These are phyloP conservation scores for Silene coronaria DNA, from an alignment of 179 eudicot genomes.

Conservation along the genomic window DNA sequence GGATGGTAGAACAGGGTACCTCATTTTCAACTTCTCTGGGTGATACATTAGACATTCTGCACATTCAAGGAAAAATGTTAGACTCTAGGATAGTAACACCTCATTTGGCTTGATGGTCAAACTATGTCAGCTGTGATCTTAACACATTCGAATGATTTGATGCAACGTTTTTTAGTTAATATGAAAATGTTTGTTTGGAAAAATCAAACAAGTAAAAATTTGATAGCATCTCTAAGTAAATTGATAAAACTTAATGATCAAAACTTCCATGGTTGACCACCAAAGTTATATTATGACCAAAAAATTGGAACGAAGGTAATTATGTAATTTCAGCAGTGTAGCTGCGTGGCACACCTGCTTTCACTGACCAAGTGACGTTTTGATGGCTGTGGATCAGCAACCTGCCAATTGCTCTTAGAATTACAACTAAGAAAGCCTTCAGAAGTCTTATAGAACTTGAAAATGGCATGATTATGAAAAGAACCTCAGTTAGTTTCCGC, in stretches of 20 bases:
- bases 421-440: constrained; percentile 13
- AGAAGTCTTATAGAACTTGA: constrained; percentile 7
- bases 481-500: constrained; percentile 63
- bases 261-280: background rate
- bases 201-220: too few relatives aligned
- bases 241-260: too few relatives aligned
- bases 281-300: background rate
- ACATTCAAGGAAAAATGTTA: constrained; percentile 8
- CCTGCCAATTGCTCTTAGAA: constrained; percentile 35
- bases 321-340: constrained; percentile 1
- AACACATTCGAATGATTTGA: background rate
- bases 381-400: constrained; percentile 38
- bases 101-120: too few relatives aligned
- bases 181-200: too few relatives aligned
- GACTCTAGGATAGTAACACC: background rate
- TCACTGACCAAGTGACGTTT: constrained; percentile 56
- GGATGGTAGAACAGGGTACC: constrained; percentile 30
- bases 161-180: background rate
- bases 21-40: constrained; percentile 31
- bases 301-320: background rate
- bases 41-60: constrained; percentile 42
- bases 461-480: constrained; percentile 9
- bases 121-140: background rate
- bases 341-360: constrained; percentile 42
- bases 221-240: too few relatives aligned